Evolutionary conservation across 208 protist genomes (phyloP).

Genomic region (Naegleria gruberi): DNA sequence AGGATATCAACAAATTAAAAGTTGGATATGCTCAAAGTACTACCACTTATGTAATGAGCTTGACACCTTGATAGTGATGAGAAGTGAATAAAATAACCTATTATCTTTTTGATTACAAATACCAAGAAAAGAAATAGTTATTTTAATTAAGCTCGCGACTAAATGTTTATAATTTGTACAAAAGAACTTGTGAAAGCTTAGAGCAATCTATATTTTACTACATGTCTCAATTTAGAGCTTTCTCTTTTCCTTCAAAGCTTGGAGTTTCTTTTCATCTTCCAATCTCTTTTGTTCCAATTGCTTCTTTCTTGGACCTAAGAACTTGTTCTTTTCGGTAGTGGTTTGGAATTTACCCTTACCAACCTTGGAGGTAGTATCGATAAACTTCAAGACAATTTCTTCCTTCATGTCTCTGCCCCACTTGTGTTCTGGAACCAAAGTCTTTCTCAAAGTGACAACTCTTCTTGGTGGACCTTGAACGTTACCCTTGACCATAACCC

Average conservation of each 20-base stretch:
- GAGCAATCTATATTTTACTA: too few species aligned
- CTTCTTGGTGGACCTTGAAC: conserved; percentile 87
- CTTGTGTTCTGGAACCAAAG: conserved; percentile 70
- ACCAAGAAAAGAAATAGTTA: too few species aligned
- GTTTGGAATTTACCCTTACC: conserved; percentile 99
- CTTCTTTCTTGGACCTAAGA: conserved; percentile 67
- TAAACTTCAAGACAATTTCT: conserved; percentile 94
- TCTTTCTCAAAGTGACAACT: conserved; percentile 94
- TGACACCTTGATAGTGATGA: too few species aligned
- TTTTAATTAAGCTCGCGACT: too few species aligned
- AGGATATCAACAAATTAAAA: background rate
- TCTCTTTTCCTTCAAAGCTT: background rate
- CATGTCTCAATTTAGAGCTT: too few species aligned
- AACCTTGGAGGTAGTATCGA: conserved; percentile 98
- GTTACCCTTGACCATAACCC: conserved; percentile 94
- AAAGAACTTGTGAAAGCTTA: too few species aligned
- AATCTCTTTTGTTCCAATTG: conserved; percentile 10
- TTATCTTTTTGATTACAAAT: too few species aligned
- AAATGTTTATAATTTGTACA: too few species aligned
- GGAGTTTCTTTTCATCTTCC: background rate
- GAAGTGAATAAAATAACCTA: too few species aligned
- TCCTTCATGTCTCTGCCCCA: conserved; percentile 62
- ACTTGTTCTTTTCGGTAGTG: conserved; percentile 89
- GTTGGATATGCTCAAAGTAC: background rate
- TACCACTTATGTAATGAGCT: background rate